Base-by-base conservation (phyloP, 108 stramenopile species). In the Licmophora abbreviata region DNA sequence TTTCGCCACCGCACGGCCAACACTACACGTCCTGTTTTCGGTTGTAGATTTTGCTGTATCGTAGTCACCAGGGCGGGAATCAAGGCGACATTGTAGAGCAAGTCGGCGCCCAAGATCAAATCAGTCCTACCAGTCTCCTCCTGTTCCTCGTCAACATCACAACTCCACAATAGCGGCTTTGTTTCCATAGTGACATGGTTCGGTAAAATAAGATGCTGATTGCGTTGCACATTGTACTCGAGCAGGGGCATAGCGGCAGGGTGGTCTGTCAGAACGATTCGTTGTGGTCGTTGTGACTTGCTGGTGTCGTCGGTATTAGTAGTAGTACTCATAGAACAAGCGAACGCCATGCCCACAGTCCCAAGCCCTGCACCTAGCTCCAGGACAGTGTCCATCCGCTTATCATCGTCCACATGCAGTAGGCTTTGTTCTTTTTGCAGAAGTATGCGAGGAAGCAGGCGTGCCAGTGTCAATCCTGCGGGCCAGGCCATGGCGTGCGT, bases 331-430 rank as follows among this genome's bases (percentile, higher is more conserved):
- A 20, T 18, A 18, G 15, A 15, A 18, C 20, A 15, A 9, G 71
- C 66, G 45, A 88, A 61, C 15, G 82, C 75, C 32, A 88, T 49
- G 18, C 85, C 85, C 29, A 75, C 59, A 12, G 68, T 29, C 1
- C 82, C 85, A 30, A 68, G 30, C 18, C 85, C 85, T 9, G 81
- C 72, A 10, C 85, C 85, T n/a, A 88, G 59, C 55, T 88, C 85
- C 37, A 88, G 30, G 18, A 83, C 66, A 18, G 46, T 47, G 38
- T 28, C n/a, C 3, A 3, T 29, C 2, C 21, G 28, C 11, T 25
- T 18, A 35, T 49, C n/a, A 4, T 46, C 17, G 12, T 38, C 34
- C 27, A 37, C 34, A 47, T 4, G 26, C 30, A 61, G 18, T 0
- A 61, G 15, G 6, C 47, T 51, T 58, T 3, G 22, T 8, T 32